phyloP scores from a whole-genome alignment of 805 yeast genomes.

The Jamesozyma jinghongensis region DNA sequence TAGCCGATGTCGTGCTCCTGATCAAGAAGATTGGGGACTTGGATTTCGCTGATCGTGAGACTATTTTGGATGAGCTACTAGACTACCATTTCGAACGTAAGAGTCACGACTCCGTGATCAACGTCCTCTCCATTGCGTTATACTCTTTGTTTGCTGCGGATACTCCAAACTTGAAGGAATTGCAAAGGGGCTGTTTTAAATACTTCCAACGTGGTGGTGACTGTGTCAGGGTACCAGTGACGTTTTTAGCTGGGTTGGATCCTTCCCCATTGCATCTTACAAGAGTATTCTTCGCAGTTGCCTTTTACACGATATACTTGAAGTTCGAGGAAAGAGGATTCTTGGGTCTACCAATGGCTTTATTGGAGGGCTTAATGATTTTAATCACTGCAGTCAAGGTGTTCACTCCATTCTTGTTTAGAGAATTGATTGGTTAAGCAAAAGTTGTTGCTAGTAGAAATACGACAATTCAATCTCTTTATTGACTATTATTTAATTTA shows the following conservation, averaged over 20 bases:
- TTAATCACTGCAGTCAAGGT: constrained; percentile 66
- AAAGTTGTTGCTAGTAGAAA: no score
- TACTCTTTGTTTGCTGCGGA: constrained; percentile 89
- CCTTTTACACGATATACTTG: constrained; percentile 67
- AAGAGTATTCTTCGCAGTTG: constrained; percentile 84
- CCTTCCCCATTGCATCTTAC: constrained; percentile 70
- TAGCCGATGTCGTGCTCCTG: constrained; percentile 68
- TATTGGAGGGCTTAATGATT: constrained; percentile 59
- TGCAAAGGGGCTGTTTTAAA: constrained; percentile 82
- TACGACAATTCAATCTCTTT: neutral
- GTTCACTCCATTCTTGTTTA: constrained; percentile 67
- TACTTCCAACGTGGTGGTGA: constrained; percentile 82
- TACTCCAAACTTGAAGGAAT: constrained; percentile 47
- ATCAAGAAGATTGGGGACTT: constrained; percentile 38
- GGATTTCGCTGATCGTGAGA: constrained; percentile 46
- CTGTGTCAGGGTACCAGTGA: constrained; percentile 69
- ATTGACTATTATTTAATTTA: no score
- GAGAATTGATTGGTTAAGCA: constrained; percentile 35
- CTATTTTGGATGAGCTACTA: constrained; percentile 46
- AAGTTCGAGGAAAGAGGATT: constrained; percentile 62
- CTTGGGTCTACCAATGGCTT: constrained; percentile 57
- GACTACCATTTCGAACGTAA: constrained; percentile 76
- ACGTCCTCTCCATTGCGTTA: constrained; percentile 83
- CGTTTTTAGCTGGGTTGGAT: constrained; percentile 70
- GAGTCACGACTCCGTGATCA: constrained; percentile 70